A percentile compares a stretch with the other conserved stretches of the same genome.
Conservation (phyloP, 192 early-diverging fungal species). For the Coemansia sp. region DNA sequence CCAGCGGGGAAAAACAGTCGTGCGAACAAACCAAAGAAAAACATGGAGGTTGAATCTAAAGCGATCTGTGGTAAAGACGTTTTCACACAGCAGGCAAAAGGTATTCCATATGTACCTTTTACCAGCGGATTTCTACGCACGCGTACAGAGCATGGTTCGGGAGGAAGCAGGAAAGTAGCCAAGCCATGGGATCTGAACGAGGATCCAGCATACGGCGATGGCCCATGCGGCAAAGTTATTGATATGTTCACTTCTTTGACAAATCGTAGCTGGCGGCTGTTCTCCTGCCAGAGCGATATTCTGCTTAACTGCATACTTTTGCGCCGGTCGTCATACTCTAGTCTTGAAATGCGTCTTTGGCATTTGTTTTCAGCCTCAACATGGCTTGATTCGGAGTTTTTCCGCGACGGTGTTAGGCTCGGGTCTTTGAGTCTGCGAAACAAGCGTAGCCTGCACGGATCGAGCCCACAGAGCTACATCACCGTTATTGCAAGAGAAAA, state of each 20-base stretch:
- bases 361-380: slow-evolving; percentile 35
- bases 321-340: slow-evolving; percentile 44
- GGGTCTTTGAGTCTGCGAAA: slow-evolving; percentile 34
- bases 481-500: slow-evolving; percentile 4
- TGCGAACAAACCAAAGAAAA: background rate
- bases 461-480: slow-evolving; percentile 10
- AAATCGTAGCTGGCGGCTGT: slow-evolving; percentile 29
- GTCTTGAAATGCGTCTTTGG: slow-evolving; percentile 51
- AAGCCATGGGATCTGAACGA: background rate
- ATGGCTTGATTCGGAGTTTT: slow-evolving; percentile 32
- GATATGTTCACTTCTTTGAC: slow-evolving; percentile 5
- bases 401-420: slow-evolving; percentile 30
- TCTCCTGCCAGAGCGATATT: slow-evolving; percentile 27
- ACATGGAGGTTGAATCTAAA: background rate
- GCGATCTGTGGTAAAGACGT: background rate
- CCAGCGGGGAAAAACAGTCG: background rate
- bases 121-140: background rate
- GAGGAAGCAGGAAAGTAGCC: background rate
- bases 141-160: background rate
- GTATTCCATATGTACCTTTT: background rate
- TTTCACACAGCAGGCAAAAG: background rate
- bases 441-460: background rate
- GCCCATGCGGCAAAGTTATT: background rate
- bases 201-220: background rate
- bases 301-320: slow-evolving; percentile 41